Percentiles rank a stretch among this genome's conserved stretches.
Evolutionary conservation across 202 grass and related monocot species (phyloP).

Genomic region (Dendrocalamus latiflorus): DNA sequence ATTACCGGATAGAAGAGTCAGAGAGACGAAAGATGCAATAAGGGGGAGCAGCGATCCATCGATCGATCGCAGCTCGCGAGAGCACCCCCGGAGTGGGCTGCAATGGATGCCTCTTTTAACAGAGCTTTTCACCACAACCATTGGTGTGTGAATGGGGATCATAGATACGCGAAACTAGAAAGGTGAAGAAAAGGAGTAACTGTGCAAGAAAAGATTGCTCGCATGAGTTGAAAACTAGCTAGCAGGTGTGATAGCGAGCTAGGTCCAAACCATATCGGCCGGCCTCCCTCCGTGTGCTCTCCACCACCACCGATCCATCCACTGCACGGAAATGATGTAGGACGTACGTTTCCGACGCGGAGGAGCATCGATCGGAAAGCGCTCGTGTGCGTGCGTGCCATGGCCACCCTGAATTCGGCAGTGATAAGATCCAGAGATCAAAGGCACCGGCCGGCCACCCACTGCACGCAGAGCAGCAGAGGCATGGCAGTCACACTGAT

Average conservation of each 20-base stretch:
- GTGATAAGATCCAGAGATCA: neutral
- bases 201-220: neutral
- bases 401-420: conserved; percentile 22
- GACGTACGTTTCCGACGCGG: conserved; percentile 42
- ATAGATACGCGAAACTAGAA: conserved; percentile 3
- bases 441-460: conserved; percentile 29
- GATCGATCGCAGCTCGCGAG: conserved; percentile 8
- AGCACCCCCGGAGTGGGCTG: conserved; percentile 27
- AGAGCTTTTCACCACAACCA: conserved; percentile 14
- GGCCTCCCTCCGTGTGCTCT: conserved; percentile 3
- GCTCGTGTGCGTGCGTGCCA: conserved; percentile 21
- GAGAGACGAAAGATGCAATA: conserved; percentile 27
- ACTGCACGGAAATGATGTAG: conserved; percentile 28
- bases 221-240: conserved; percentile 29
- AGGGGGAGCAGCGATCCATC: neutral
- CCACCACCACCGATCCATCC: conserved; percentile 16
- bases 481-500: neutral
- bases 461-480: neutral
- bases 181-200: neutral
- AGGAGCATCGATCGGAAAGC: conserved; percentile 20
- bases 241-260: neutral
- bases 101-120: conserved; percentile 10
- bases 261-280: conserved; percentile 5
- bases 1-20: conserved; percentile 44
- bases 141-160: conserved; percentile 43